These are phyloP conservation scores for Xerocomus potaroensis DNA, from an alignment of 768 basidiomycete species.

Conservation along the genomic window DNA sequence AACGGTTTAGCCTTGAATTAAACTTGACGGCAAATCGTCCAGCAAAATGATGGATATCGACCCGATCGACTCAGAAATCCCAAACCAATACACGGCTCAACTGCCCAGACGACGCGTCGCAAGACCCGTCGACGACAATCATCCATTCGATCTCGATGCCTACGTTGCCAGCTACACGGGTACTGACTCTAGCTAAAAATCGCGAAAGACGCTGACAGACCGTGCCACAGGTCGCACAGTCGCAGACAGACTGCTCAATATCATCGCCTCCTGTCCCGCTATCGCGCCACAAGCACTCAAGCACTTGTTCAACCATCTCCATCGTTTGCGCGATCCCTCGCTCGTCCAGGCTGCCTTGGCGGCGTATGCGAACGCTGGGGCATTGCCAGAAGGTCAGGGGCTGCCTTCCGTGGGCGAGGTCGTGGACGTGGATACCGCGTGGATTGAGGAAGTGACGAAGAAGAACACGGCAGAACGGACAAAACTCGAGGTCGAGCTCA, in stretches of 20 bases:
- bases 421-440: constrained; percentile 56
- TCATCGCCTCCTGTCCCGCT: constrained; percentile 59
- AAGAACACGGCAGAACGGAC: constrained; percentile 69
- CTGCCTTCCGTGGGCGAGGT: constrained; percentile 47
- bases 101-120: constrained; percentile 22
- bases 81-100: constrained; percentile 8
- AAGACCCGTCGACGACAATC: constrained; percentile 64
- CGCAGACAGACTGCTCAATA: constrained; percentile 68
- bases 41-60: constrained; percentile 28
- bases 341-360: constrained; percentile 49
- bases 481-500: constrained; percentile 91
- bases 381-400: constrained; percentile 28
- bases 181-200: constrained; percentile 24
- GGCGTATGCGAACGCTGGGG: constrained; percentile 49
- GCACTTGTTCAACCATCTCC: constrained; percentile 59
- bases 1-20: no score
- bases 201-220: not conserved
- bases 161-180: constrained; percentile 77
- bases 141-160: constrained; percentile 84
- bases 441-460: constrained; percentile 65
- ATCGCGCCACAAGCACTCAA: constrained; percentile 72
- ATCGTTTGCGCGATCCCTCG: constrained; percentile 63
- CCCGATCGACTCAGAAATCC: constrained; percentile 24
- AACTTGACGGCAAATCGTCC: no score
- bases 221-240: constrained; percentile 58